phyloP scores from a whole-genome alignment of 2,329 filamentous ascomycete species.

The Trichoderma cornu-damae region DNA sequence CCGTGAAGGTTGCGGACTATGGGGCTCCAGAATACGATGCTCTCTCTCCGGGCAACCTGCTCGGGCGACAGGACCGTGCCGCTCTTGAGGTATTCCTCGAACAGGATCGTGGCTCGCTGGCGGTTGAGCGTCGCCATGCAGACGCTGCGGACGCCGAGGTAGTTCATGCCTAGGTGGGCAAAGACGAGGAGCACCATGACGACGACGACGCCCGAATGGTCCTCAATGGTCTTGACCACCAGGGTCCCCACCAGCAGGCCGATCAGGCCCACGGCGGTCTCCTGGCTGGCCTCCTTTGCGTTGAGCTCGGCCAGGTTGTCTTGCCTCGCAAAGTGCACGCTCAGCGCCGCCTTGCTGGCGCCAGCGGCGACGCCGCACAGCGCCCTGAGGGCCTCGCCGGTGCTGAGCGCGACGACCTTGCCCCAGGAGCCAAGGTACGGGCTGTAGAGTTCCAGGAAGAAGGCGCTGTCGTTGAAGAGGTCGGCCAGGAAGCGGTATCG shows the following conservation, averaged over 20 bases:
- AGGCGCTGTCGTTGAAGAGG: conserved; percentile 79
- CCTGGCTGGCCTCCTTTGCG: conserved; percentile 90
- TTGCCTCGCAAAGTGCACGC: conserved; percentile 81
- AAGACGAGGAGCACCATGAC: conserved; percentile 66
- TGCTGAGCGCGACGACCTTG: conserved; percentile 47
- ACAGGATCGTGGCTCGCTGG: conserved; percentile 76
- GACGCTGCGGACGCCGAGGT: conserved; percentile 76
- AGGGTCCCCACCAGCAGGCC: conserved; percentile 82
- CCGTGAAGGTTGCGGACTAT: conserved; percentile 29
- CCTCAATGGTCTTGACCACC: conserved; percentile 70
- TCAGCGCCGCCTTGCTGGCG: conserved; percentile 84
- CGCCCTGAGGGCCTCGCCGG: conserved; percentile 48
- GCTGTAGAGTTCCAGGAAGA: conserved; percentile 79
- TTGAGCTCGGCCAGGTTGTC: conserved; percentile 92
- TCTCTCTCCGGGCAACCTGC: conserved; percentile 60
- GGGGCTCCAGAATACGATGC: conserved; percentile 50
- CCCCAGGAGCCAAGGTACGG: conserved; percentile 59
- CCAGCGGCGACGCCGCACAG: conserved; percentile 88
- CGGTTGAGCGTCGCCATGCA: conserved; percentile 79
- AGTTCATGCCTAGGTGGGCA: conserved; percentile 79
- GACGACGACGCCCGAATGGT: conserved; percentile 66
- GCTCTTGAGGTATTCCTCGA: conserved; percentile 51
- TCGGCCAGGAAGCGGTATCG: conserved; percentile 82
- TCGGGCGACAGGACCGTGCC: conserved; percentile 55
- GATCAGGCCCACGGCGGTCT: conserved; percentile 83